Evolutionary conservation across 306 rosid species (phyloP).

Genomic region (Urtica urens): DNA sequence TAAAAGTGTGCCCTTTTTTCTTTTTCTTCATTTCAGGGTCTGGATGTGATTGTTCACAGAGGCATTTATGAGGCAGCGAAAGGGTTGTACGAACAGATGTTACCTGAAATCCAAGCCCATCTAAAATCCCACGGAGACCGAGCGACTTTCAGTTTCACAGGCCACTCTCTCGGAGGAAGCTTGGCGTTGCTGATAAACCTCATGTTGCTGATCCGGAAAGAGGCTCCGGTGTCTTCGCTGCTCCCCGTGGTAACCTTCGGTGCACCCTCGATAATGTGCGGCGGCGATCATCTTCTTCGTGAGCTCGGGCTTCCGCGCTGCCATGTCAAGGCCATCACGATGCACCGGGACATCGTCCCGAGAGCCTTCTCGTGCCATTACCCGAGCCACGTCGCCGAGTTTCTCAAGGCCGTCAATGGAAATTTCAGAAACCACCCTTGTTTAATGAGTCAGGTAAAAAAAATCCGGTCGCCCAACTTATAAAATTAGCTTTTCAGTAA

Average conservation of each 20-base stretch:
- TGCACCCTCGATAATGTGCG: slow-evolving; percentile 88
- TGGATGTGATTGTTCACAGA: slow-evolving; percentile 79
- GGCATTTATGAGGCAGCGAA: slow-evolving; percentile 98
- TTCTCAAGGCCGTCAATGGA: slow-evolving; percentile 76
- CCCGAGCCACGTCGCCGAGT: slow-evolving; percentile 68
- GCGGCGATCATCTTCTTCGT: slow-evolving; percentile 64
- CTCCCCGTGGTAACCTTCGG: slow-evolving; percentile 94
- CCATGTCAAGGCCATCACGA: slow-evolving; percentile 66
- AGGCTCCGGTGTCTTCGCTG: slow-evolving; percentile 60
- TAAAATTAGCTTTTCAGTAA: no score
- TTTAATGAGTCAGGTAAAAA: slow-evolving; percentile 59
- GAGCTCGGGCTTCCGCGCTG: slow-evolving; percentile 59
- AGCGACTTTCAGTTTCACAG: slow-evolving; percentile 72
- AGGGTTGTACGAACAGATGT: slow-evolving; percentile 80
- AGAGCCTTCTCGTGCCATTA: slow-evolving; percentile 93
- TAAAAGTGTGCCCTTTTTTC: no score
- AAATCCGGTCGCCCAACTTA: neutral
- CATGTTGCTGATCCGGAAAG: slow-evolving; percentile 67
- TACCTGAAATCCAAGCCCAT: slow-evolving; percentile 70
- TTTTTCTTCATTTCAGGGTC: slow-evolving; percentile 40
- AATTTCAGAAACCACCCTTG: slow-evolving; percentile 86
- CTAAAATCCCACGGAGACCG: slow-evolving; percentile 47
- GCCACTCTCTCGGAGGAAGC: slow-evolving; percentile 99
- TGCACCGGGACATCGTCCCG: slow-evolving; percentile 96
- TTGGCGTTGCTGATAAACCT: slow-evolving; percentile 74